These are phyloP conservation scores for Penicillium salamii DNA, from an alignment of 495 filamentous ascomycete genomes.

Conservation along the genomic window DNA sequence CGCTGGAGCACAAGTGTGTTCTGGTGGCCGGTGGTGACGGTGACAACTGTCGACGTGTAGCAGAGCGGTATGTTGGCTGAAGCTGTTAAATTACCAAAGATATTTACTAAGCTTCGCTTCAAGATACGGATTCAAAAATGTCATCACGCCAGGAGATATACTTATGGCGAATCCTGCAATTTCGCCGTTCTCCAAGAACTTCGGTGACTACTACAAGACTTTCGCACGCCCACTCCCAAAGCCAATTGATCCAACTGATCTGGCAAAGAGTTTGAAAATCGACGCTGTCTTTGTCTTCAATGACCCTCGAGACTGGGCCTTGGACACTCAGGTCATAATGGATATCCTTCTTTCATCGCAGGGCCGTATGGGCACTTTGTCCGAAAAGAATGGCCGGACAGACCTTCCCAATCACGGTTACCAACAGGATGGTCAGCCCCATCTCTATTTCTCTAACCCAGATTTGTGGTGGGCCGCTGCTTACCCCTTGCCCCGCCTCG, in stretches of 20 bases:
- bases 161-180: slow-evolving; percentile 66
- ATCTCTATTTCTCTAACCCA: slow-evolving; percentile 82
- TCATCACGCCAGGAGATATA: slow-evolving; percentile 84
- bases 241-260: slow-evolving; percentile 32
- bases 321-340: slow-evolving; percentile 77
- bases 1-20: slow-evolving; percentile 67
- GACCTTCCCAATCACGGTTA: slow-evolving; percentile 68
- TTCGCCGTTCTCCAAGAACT: slow-evolving; percentile 74
- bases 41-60: slow-evolving; percentile 71
- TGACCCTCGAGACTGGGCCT: slow-evolving; percentile 89
- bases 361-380: slow-evolving; percentile 76
- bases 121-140: slow-evolving; percentile 80
- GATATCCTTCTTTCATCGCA: slow-evolving; percentile 74
- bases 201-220: slow-evolving; percentile 56
- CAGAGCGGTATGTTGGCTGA: slow-evolving; percentile 47
- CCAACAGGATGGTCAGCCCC: slow-evolving; percentile 75
- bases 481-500: slow-evolving; percentile 83
- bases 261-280: slow-evolving; percentile 59
- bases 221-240: slow-evolving; percentile 60
- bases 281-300: slow-evolving; percentile 87
- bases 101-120: neutral
- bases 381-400: slow-evolving; percentile 51
- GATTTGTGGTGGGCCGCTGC: slow-evolving; percentile 84
- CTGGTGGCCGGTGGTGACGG: slow-evolving; percentile 80
- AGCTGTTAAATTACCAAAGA: neutral